These are phyloP conservation scores for Penicillium macrosclerotiorum DNA, from an alignment of 495 filamentous ascomycete genomes.

Conservation along the genomic window DNA sequence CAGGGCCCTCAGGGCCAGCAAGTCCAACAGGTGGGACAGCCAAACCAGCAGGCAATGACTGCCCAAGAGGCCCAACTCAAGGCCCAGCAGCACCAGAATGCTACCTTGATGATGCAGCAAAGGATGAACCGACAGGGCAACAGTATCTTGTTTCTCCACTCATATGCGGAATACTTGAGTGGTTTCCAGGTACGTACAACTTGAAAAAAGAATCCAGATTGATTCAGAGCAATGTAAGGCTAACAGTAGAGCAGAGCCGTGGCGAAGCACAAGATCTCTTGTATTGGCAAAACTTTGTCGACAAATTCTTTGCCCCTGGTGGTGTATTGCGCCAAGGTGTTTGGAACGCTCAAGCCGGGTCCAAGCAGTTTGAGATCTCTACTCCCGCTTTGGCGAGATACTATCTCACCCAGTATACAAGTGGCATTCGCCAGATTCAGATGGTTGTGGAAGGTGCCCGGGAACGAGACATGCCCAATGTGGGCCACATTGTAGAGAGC, in stretches of 20 bases:
- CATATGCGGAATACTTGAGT: slow-evolving; percentile 70
- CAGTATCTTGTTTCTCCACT: slow-evolving; percentile 61
- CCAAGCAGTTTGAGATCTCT: slow-evolving; percentile 76
- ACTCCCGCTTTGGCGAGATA: slow-evolving; percentile 74
- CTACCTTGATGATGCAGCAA: slow-evolving; percentile 51
- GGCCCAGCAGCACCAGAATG: slow-evolving; percentile 44
- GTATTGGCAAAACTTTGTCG: slow-evolving; percentile 75
- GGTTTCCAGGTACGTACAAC: slow-evolving; percentile 56
- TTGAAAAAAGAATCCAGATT: too few relatives aligned
- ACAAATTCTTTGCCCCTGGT: slow-evolving; percentile 68
- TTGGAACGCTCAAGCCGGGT: slow-evolving; percentile 44
- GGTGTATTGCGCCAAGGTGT: slow-evolving; percentile 68
- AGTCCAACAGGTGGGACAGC: slow-evolving; percentile 40
- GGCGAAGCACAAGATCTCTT: slow-evolving; percentile 58
- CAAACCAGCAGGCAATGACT: slow-evolving; percentile 38
- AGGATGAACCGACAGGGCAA: slow-evolving; percentile 54
- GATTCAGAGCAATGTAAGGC: too few relatives aligned
- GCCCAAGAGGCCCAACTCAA: slow-evolving; percentile 44
- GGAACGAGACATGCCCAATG: slow-evolving; percentile 57
- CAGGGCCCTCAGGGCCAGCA: slow-evolving; percentile 42
- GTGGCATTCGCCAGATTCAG: slow-evolving; percentile 75
- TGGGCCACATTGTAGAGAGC: slow-evolving; percentile 64
- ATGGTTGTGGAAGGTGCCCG: slow-evolving; percentile 60
- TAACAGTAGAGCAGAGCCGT: slow-evolving; percentile 44
- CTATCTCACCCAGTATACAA: slow-evolving; percentile 80